Evolutionary conservation across 345 rosid species (phyloP), one percentile per base, ranked within the genome.

Genomic region (Euphorbia peplus): DNA sequence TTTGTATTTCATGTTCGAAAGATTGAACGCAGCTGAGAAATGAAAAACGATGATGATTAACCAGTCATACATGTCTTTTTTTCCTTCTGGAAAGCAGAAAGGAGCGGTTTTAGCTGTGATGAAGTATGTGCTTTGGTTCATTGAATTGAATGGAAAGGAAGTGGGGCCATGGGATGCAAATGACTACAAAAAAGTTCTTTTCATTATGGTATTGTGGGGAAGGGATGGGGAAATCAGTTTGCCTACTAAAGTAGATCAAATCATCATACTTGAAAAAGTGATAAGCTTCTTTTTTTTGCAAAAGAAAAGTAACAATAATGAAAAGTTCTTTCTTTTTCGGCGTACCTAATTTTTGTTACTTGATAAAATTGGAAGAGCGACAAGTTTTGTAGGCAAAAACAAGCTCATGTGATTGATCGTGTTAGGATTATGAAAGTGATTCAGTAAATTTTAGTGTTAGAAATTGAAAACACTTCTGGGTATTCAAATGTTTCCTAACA

Each of bases 181-280:
- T 30, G 63, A 41, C 4, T 42, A 5, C 54, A 13, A 51, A 57
- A 63, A 28, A 26, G 44, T 24, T 62, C 11, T 5, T 32, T 21
- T 10, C 8, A 50, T 37, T 25, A 14, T 30, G 29, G 44, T 15
- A 29, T 37, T 47, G 30, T 29, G 68, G 69, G 47, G 44, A 32
- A 32, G 51, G 50, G 44, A 32, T 2, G 51, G 50, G 19, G 47
- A 47, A 66, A 52, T 51, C 29, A 66, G 60, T 30, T 52, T 66
- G 48, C 53, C 60, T 21, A 11, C 5, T 32, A 52, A 19, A 51
- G 10, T 30, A 28, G 41, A 58, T 28, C 22, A 58, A 21, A 14
- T n/a, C n/a, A n/a, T n/a, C n/a, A n/a, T n/a, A n/a, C 18, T 14
- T 24, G 35, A 25, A 19, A 53, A 53, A 22, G 11, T 4, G 58